Evolutionary conservation across 2,329 filamentous ascomycete genomes (phyloP).

Genomic region (Paecilomyces fulvus): DNA sequence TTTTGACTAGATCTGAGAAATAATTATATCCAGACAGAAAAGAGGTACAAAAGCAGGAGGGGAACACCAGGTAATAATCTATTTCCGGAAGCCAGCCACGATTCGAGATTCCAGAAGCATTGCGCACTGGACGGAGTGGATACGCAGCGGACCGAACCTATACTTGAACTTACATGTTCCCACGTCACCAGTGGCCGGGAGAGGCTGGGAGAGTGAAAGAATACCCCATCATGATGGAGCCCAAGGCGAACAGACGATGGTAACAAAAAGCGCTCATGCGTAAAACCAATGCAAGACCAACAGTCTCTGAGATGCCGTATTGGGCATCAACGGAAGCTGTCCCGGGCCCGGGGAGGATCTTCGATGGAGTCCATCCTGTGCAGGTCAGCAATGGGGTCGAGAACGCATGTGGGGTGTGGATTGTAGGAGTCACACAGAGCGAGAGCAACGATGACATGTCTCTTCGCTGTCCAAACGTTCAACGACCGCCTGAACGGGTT

Average conservation of each 20-base stretch:
- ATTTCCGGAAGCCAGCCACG: conserved; percentile 10
- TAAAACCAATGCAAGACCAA: not conserved
- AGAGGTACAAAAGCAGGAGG: conserved; percentile 2
- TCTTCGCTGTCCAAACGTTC: conserved; percentile 12
- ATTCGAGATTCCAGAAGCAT: conserved; percentile 3
- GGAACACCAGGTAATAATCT: conserved; percentile 12
- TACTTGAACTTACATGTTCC: not conserved
- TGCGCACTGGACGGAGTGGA: conserved; percentile 10
- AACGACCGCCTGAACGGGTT: conserved; percentile 13
- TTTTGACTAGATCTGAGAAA: not conserved
- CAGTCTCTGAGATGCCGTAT: not conserved
- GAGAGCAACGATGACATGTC: conserved; percentile 17
- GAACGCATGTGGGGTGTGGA: conserved; percentile 8
- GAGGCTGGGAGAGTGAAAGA: conserved; percentile 4
- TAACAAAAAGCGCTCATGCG: not conserved
- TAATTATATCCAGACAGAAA: conserved; percentile 3
- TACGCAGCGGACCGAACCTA: conserved; percentile 4
- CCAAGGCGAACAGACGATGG: conserved; percentile 2
- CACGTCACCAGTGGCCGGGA: conserved; percentile 1
- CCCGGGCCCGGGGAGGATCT: not conserved
- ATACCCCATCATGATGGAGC: not conserved
- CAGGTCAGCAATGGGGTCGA: not conserved
- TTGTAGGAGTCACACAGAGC: conserved; percentile 10
- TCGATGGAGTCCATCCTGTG: not conserved
- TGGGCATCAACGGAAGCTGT: not conserved